Evolutionary conservation across 2,329 filamentous ascomycete genomes (phyloP), one percentile per base, ranked within the genome.

Genomic region (Hypoxylon sp.): DNA sequence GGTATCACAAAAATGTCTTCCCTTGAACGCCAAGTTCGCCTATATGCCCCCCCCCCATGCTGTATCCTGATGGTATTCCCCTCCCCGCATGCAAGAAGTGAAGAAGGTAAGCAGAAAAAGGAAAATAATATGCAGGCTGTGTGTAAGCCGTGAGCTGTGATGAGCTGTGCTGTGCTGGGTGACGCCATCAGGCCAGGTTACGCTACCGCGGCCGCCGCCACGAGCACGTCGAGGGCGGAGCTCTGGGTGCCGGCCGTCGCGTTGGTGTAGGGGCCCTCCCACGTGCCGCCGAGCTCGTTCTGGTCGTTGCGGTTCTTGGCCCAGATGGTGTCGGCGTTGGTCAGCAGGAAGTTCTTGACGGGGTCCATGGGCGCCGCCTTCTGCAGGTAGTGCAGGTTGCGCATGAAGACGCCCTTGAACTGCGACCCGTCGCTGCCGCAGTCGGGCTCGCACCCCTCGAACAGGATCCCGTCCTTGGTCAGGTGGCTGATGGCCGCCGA

Each of bases 391-490:
- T 78, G 75, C 31, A 91, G 72, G 64, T 89, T 89, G 3, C 88
- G 81, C 53, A 84, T 80, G 63, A 90, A 90, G 20, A 90, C 77
- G 8, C 88, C 88, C 70, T 91, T 91, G 78, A 91, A 91, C 66
- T 88, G 85, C 1, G 78, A 76, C 0, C 79, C 83, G 60, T 86
- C 82, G 9, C 60, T 70, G 20, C 78, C 78, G 48, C 81, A 84
- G 56, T 75, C 69, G 1, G 80, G 77, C 64, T 87, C 84, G 62
- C 84, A 86, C 18, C 69, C 67, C 56, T 87, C 84, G 55, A 77
- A 78, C 1, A 87, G 74, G 33, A 87, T 77, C 11, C 81, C 78
- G 40, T 79, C 72, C 1, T 56, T 55, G 35, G 78, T 74, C 6
- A 85, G 68, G 2, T 71, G 67, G 2, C 62, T 65, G 38, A 86